Conservation (phyloP, 192 early-diverging fungal genomes). For the Gonapodya sp. region DNA sequence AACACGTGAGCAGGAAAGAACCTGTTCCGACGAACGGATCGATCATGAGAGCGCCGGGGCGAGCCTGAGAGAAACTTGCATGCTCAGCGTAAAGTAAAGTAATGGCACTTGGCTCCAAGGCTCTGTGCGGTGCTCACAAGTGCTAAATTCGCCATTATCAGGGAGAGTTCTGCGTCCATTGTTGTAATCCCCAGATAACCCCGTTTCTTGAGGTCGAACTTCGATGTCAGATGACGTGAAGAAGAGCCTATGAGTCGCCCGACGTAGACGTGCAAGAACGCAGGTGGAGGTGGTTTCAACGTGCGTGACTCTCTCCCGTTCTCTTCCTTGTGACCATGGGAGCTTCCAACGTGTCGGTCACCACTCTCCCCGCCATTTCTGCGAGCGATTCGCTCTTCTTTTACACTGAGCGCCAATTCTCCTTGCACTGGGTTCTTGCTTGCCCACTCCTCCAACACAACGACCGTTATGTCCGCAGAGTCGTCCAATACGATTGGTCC, state of each 20-base stretch:
- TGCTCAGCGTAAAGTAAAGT: background rate
- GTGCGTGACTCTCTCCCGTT: too few relatives aligned
- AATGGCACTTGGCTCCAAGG: background rate
- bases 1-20: constrained; percentile 82
- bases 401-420: constrained; percentile 18
- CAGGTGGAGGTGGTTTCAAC: too few relatives aligned
- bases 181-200: constrained; percentile 90
- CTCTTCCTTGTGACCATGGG: background rate
- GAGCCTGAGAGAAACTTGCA: constrained; percentile 29
- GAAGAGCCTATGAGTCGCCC: constrained; percentile 44
- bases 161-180: constrained; percentile 96
- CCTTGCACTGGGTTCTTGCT: constrained; percentile 51
- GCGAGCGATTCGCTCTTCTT: too few relatives aligned
- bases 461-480: constrained; percentile 62
- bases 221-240: constrained; percentile 15
- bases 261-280: constrained; percentile 43
- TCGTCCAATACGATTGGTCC: constrained; percentile 77
- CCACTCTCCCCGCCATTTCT: too few relatives aligned
- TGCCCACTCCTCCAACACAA: constrained; percentile 30
- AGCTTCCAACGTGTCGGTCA: background rate
- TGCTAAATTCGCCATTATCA: constrained; percentile 94
- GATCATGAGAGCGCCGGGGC: constrained; percentile 66
- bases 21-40: constrained; percentile 98
- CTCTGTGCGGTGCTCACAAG: constrained; percentile 35
- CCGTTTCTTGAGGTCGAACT: constrained; percentile 90